Evolutionary conservation across 2,329 filamentous ascomycete species (phyloP).

Genomic region (Beauveria medogensis): DNA sequence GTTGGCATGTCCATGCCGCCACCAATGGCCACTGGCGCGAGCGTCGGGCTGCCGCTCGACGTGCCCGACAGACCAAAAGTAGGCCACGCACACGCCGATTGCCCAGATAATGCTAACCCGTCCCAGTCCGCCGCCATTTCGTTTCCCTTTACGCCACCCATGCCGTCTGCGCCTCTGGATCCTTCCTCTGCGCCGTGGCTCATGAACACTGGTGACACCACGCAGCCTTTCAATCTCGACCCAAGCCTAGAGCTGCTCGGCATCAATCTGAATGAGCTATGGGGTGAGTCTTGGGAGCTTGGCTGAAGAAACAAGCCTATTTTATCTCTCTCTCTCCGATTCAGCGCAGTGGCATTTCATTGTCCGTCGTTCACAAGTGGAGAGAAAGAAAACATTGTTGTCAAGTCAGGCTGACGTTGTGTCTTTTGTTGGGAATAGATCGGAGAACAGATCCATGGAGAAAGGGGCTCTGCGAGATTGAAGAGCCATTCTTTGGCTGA

Average conservation of each 20-base stretch:
- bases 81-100: slow-evolving; percentile 10
- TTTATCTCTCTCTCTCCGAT: neutral
- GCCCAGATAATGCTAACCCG: slow-evolving; percentile 19
- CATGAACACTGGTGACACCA: slow-evolving; percentile 21
- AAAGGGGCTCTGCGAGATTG: slow-evolving; percentile 9
- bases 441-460: slow-evolving; percentile 9
- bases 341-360: neutral
- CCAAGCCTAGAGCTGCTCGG: slow-evolving; percentile 46
- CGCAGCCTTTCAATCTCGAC: slow-evolving; percentile 40
- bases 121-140: slow-evolving; percentile 34
- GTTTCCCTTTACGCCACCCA: slow-evolving; percentile 30
- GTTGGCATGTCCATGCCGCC: slow-evolving; percentile 21
- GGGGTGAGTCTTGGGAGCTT: slow-evolving; percentile 42
- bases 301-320: slow-evolving; percentile 19
- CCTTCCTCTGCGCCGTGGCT: slow-evolving; percentile 27
- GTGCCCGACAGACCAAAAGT: slow-evolving; percentile 33
- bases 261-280: slow-evolving; percentile 47
- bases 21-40: slow-evolving; percentile 17
- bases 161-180: slow-evolving; percentile 27
- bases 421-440: neutral
- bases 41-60: slow-evolving; percentile 24
- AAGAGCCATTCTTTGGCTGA: slow-evolving; percentile 7
- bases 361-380: neutral
- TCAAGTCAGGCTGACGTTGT: slow-evolving; percentile 5
- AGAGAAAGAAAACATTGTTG: neutral